Base-by-base conservation (phyloP, 148 eudicot genomes). In the Fallopia convolvulus region DNA sequence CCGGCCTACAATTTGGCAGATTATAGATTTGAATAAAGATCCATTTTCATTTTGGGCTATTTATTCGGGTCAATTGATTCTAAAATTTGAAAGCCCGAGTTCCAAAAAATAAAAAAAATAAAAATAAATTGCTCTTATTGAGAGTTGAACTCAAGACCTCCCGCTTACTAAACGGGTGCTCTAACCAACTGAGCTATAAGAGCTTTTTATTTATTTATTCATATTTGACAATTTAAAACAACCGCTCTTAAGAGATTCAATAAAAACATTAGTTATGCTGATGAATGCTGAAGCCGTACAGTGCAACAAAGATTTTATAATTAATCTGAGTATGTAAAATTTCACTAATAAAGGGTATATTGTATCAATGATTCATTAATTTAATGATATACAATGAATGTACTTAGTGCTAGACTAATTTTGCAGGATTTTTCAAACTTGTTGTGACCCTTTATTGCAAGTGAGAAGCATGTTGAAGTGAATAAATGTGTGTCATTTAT, bases 131-230 rank as follows among this genome's bases (percentile, higher is more conserved):
- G 70, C 70, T 63, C 39, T 74, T 70, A 12, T 36, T 77, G 75
- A 77, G 75, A 70, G 75, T 77, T 6, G 75, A 77, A 77, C 79
- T 77, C 79, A 77, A 77, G 79, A 77, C 79, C 75, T 70, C 79
- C 79, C 79, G 79, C 79, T 77, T 77, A 77, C 75, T 77, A 77
- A 77, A 50, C 75, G 79, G 75, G 79, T 77, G 75, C 75, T 70
- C 79, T 70, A 70, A 77, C 75, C 79, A 70, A 70, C 79, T 77
- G 79, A 77, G 75, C 75, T 77, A 77, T 58, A 63, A 63, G 70
- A 63, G 40, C 70, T 63, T 8, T 9, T 6, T 44, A 11, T 44
- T 1, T 9, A 8, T 6, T 0, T 6, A 2, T 47, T 47, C 12
- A 8, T 7, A 47, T 47, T 47, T 47, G 1, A 47, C 3, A 8